These are phyloP conservation scores for Kodamaea laetipori DNA, from an alignment of 805 yeast species.

Conservation along the genomic window DNA sequence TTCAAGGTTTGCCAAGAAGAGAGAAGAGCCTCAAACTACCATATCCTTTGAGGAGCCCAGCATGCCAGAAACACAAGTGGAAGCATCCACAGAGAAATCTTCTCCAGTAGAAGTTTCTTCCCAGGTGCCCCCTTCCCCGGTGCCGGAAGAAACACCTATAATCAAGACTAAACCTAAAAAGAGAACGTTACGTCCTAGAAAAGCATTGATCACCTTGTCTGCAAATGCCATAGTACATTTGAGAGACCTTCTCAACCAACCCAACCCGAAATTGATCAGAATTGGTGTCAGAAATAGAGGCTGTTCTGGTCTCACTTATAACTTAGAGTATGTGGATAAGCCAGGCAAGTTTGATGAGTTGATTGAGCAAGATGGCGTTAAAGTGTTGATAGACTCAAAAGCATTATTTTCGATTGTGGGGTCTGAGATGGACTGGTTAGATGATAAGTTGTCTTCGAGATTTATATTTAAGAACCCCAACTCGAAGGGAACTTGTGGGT, in stretches of 20 bases:
- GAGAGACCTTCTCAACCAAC: constrained; percentile 65
- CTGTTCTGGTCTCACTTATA: constrained; percentile 92
- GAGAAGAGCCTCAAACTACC: constrained; percentile 13
- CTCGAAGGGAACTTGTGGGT: constrained; percentile 97
- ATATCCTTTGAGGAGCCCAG: constrained; percentile 9
- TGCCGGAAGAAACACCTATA: constrained; percentile 18
- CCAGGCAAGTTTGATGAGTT: constrained; percentile 96
- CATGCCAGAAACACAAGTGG: constrained; percentile 8
- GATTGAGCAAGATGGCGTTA: constrained; percentile 91
- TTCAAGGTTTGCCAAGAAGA: constrained; percentile 24
- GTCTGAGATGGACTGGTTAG: constrained; percentile 98
- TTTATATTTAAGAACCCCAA: constrained; percentile 95
- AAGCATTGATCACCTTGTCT: constrained; percentile 82
- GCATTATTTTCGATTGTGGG: constrained; percentile 96
- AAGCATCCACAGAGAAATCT: constrained; percentile 7
- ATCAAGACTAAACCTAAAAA: constrained; percentile 31
- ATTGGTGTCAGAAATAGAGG: constrained; percentile 96
- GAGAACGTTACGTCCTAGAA: constrained; percentile 79
- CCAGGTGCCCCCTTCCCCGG: constrained; percentile 6
- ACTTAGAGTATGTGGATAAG: constrained; percentile 82
- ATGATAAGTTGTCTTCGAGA: constrained; percentile 84
- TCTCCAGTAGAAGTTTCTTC: constrained; percentile 8
- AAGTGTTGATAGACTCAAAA: constrained; percentile 90
- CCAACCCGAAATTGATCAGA: constrained; percentile 85
- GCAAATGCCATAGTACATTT: constrained; percentile 77